A percentile compares a stretch with the other conserved stretches of the same genome.
These are phyloP conservation scores for Piromyces sp. DNA, from an alignment of 192 early-diverging fungal genomes.

Conservation along the genomic window DNA sequence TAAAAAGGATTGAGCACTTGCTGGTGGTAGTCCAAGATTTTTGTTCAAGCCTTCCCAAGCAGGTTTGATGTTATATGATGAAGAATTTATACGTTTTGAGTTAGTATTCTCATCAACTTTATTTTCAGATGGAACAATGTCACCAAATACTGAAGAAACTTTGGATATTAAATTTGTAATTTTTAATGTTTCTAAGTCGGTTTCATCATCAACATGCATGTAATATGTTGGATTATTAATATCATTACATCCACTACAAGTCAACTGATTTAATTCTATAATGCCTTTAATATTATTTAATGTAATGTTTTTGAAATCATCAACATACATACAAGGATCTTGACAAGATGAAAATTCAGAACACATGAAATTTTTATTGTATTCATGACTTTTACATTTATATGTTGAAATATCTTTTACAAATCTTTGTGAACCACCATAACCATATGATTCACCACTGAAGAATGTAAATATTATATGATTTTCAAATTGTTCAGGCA, in stretches of 20 bases:
- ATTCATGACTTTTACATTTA: conserved; percentile 25
- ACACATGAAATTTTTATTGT: conserved; percentile 5
- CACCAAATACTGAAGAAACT: no score
- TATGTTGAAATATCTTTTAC: conserved; percentile 50
- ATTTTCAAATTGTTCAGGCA: conserved; percentile 25
- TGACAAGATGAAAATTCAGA: conserved; percentile 24
- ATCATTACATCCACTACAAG: conserved; percentile 1
- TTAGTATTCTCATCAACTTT: background rate
- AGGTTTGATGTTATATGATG: background rate
- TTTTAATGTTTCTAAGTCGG: conserved; percentile 4
- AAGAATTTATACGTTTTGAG: background rate
- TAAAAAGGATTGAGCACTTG: conserved; percentile 52
- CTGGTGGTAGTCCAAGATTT: conserved; percentile 41
- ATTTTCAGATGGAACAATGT: no score
- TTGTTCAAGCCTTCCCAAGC: background rate
- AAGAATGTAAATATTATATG: conserved; percentile 63
- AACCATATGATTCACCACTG: conserved; percentile 52
- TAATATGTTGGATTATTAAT: conserved; percentile 7
- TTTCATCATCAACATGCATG: conserved; percentile 21
- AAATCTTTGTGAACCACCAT: conserved; percentile 65
- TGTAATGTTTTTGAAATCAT: conserved; percentile 48
- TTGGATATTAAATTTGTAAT: background rate
- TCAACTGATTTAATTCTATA: conserved; percentile 32
- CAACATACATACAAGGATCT: conserved; percentile 38
- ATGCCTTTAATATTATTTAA: conserved; percentile 48